phyloP scores from a whole-genome alignment of 2,329 filamentous ascomycete genomes.

The Stemphylium beticola region DNA sequence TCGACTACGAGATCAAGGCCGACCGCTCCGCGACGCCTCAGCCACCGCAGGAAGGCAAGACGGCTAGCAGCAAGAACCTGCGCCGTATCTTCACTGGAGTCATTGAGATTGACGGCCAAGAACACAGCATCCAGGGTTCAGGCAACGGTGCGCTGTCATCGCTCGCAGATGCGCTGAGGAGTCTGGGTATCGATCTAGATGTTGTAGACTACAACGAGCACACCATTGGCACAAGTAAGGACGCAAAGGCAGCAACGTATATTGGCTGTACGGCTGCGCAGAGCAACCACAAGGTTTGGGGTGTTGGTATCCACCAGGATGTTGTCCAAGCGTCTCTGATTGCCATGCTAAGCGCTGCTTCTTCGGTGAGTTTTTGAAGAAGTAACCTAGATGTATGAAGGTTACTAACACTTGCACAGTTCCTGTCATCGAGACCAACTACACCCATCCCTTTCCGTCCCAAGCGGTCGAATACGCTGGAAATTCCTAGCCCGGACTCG shows the following conservation, averaged over 20 bases:
- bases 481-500: slow-evolving; percentile 37
- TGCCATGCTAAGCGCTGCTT: slow-evolving; percentile 83
- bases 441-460: slow-evolving; percentile 71
- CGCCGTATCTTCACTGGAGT: slow-evolving; percentile 85
- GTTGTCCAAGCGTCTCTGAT: slow-evolving; percentile 89
- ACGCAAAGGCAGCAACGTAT: slow-evolving; percentile 93
- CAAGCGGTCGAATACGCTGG: slow-evolving; percentile 59
- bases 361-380: slow-evolving; percentile 68
- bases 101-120: slow-evolving; percentile 78
- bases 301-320: slow-evolving; percentile 90
- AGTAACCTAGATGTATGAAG: not conserved
- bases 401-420: slow-evolving; percentile 57
- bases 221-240: slow-evolving; percentile 78
- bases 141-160: slow-evolving; percentile 93
- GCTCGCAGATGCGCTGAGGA: slow-evolving; percentile 79
- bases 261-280: slow-evolving; percentile 81
- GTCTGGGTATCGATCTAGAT: slow-evolving; percentile 83
- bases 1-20: slow-evolving; percentile 90
- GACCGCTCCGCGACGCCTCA: slow-evolving; percentile 80
- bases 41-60: slow-evolving; percentile 71
- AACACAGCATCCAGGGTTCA: slow-evolving; percentile 78
- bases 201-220: slow-evolving; percentile 97
- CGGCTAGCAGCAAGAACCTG: slow-evolving; percentile 77
- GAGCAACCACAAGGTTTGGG: slow-evolving; percentile 79
- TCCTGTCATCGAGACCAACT: slow-evolving; percentile 71